A percentile compares a stretch with the other conserved stretches of the same genome.
Evolutionary conservation across 1,139 yeast genomes (phyloP).

Genomic region (Pichia sp.): DNA sequence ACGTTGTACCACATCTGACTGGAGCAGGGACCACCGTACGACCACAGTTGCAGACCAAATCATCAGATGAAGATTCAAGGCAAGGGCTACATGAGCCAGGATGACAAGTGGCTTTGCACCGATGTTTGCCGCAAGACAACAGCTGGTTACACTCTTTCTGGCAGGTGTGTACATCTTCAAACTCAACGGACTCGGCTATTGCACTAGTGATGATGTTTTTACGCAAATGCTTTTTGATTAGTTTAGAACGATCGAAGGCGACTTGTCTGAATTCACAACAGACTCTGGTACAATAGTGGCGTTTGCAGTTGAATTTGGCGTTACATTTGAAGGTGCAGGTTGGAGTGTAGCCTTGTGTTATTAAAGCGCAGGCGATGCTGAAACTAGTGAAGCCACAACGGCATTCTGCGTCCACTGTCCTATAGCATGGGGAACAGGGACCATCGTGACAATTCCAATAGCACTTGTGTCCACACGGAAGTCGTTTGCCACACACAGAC

Average conservation of each 20-base stretch:
- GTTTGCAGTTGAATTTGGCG: slow-evolving; percentile 71
- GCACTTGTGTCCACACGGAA: slow-evolving; percentile 75
- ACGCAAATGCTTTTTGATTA: slow-evolving; percentile 45
- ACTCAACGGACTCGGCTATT: slow-evolving; percentile 43
- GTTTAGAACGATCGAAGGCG: slow-evolving; percentile 61
- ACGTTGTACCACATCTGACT: slow-evolving; percentile 76
- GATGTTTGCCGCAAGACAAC: slow-evolving; percentile 68
- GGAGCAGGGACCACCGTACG: slow-evolving; percentile 78
- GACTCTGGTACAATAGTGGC: slow-evolving; percentile 65
- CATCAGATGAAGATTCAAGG: slow-evolving; percentile 76
- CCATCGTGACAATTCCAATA: slow-evolving; percentile 71
- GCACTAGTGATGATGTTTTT: slow-evolving; percentile 33
- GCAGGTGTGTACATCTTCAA: slow-evolving; percentile 80
- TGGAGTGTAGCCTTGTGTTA: slow-evolving; percentile 49
- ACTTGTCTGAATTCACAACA: slow-evolving; percentile 69
- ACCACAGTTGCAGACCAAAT: slow-evolving; percentile 82
- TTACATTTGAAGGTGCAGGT: slow-evolving; percentile 72
- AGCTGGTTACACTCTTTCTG: slow-evolving; percentile 62
- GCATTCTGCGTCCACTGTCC: slow-evolving; percentile 44
- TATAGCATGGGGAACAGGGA: slow-evolving; percentile 59
- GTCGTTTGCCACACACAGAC: slow-evolving; percentile 52
- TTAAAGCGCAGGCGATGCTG: slow-evolving; percentile 60
- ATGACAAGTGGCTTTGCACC: slow-evolving; percentile 75
- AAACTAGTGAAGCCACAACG: slow-evolving; percentile 48
- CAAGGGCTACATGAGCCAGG: slow-evolving; percentile 83